phyloP scores from a whole-genome alignment of 495 filamentous ascomycete species.

The Aspergillus panamensis region DNA sequence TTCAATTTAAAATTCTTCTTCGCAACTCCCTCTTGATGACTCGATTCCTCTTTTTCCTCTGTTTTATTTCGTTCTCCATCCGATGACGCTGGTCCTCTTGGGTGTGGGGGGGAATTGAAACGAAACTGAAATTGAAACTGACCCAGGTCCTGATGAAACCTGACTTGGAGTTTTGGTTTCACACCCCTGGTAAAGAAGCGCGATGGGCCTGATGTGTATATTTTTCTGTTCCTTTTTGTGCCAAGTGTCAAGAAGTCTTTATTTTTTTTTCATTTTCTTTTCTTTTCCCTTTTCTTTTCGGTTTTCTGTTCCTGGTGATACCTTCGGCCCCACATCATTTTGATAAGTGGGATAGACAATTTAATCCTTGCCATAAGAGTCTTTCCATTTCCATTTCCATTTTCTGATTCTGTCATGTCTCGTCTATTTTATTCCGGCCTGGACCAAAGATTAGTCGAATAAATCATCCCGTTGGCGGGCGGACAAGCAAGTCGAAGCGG shows the following conservation, averaged over 20 bases:
- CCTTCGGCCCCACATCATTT: background rate
- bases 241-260: background rate
- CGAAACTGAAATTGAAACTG: no score
- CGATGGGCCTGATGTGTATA: background rate
- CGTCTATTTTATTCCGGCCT: background rate
- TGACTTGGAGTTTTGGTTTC: background rate
- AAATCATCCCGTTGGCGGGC: no score
- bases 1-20: background rate
- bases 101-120: background rate
- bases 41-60: background rate
- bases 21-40: background rate
- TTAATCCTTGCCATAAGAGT: background rate
- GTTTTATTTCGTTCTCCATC: background rate
- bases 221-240: background rate
- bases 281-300: no score
- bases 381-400: slow-evolving; percentile 11
- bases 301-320: slow-evolving; percentile 1
- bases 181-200: background rate
- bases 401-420: slow-evolving; percentile 8
- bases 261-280: no score
- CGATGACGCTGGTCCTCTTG: background rate
- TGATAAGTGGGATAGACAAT: background rate
- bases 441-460: no score
- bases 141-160: no score
- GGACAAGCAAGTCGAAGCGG: no score